Evolutionary conservation across 352 stramenopile species (phyloP).

Genomic region (Phytopythium litorale): DNA sequence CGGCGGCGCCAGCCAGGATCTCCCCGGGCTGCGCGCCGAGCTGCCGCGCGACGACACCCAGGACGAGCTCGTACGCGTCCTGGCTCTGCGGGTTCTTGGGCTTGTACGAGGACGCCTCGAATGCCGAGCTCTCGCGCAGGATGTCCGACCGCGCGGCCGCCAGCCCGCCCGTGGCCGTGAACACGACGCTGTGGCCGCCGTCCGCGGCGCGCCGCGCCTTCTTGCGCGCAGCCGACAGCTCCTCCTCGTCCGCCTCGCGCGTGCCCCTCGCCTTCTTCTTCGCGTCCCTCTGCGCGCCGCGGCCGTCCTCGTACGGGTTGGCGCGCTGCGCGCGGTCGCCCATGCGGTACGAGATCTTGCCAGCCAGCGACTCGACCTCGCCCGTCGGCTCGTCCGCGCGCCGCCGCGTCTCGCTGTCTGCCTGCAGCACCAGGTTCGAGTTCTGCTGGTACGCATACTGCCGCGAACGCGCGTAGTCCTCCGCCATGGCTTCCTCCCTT

Average conservation of each 20-base stretch:
- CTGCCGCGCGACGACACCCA: conserved; percentile 68
- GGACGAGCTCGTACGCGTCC: conserved; percentile 88
- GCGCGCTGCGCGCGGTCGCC: conserved; percentile 78
- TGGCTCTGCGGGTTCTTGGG: conserved; percentile 86
- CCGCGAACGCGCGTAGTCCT: conserved; percentile 85
- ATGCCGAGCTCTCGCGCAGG: conserved; percentile 61
- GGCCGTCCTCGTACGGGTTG: conserved; percentile 16
- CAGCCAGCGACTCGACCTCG: conserved; percentile 83
- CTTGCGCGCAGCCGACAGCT: conserved; percentile 25
- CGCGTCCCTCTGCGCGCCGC: conserved; percentile 21
- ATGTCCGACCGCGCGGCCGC: conserved; percentile 49
- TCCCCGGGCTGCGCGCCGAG: conserved; percentile 89
- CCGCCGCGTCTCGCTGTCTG: conserved; percentile 82
- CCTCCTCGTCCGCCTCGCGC: conserved; percentile 31
- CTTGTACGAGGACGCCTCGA: conserved; percentile 81
- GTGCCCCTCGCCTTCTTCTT: conserved; percentile 18
- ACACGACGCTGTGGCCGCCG: conserved; percentile 35
- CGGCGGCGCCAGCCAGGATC: conserved; percentile 87
- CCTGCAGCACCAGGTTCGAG: conserved; percentile 94
- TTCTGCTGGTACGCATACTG: conserved; percentile 93
- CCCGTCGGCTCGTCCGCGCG: conserved; percentile 80
- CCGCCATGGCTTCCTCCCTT: conserved; percentile 50
- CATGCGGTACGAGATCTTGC: conserved; percentile 79
- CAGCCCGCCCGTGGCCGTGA: conserved; percentile 47
- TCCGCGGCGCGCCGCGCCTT: conserved; percentile 53